Base-by-base conservation (phyloP, 2,329 filamentous ascomycete species). In the Aspergillus neoniger region DNA sequence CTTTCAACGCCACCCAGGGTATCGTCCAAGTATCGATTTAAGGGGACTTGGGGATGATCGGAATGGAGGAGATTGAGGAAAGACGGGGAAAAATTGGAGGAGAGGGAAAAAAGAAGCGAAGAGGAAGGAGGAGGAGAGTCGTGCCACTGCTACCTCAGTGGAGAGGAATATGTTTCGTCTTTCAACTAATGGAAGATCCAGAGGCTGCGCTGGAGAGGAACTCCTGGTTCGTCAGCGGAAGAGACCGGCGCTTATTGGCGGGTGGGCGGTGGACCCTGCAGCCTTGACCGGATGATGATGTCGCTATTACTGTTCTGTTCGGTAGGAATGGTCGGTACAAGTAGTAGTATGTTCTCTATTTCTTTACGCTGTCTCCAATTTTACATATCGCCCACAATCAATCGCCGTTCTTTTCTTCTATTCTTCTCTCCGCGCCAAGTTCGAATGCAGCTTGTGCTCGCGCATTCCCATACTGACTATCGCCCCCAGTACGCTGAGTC, bases 401-500 rank as follows among this genome's bases (percentile, higher is more conserved):
- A 36, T 36, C 32, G 12, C 4, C 32, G 5, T 6, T 36, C 32
- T 36, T 0, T 10, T 5, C 12, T 36, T 36, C 12, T 36, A 36
- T 36, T 44, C 59, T 12, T 61, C 71, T 52, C 67, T 67, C 28
- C 72, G 69, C 7, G 82, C 80, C 61, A 96, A 74, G 30, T 86
- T 96, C 32, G 81, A 86, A 77, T 96, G 89, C 67, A 96, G 77
- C 52, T 84, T 88, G 75, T 96, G 89, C 78, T 96, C 89, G 74
- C 83, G 88, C 86, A 96, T 91, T 49, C 88, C 80, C 23, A 88
- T 78, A 55, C 88, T 85, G 41, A 81, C 80, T 36, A 91, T 65
- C 32, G 89, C 80, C 0, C 83, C 89, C 25, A 88, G 57, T 0
- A 88, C 70, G 0, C 83, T 83, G 60, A 96, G 75, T 0, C 81